These are phyloP conservation scores for Thalassiosira ordinaria DNA, from an alignment of 352 stramenopile species.

Conservation along the genomic window DNA sequence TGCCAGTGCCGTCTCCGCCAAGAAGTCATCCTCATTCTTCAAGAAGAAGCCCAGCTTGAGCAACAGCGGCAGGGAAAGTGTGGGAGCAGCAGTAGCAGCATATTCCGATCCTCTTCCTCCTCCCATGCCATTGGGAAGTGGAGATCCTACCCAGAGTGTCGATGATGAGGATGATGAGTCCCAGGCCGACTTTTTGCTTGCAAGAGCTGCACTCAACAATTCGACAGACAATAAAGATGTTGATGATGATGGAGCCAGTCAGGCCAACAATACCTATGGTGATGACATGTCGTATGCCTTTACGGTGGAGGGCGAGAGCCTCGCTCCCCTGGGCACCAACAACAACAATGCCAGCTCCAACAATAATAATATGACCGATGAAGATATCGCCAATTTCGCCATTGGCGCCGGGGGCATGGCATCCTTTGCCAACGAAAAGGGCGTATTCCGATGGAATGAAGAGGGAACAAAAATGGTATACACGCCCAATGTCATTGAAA, in stretches of 20 bases:
- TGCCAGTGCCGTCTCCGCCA: not conserved
- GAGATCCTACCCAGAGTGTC: not conserved
- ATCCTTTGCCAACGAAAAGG: slow-evolving; percentile 53
- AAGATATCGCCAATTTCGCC: slow-evolving; percentile 35
- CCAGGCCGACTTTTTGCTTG: slow-evolving; percentile 32
- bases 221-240: not conserved
- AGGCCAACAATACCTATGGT: slow-evolving; percentile 8
- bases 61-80: too few relatives aligned
- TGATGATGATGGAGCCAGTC: not conserved
- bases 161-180: slow-evolving; percentile 40
- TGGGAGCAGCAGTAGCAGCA: not conserved
- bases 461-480: slow-evolving; percentile 66
- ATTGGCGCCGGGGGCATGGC: slow-evolving; percentile 49
- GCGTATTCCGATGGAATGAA: slow-evolving; percentile 57
- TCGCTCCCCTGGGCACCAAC: slow-evolving; percentile 4
- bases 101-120: not conserved
- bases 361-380: not conserved
- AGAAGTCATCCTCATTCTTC: slow-evolving; percentile 18
- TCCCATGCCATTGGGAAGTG: not conserved
- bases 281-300: slow-evolving; percentile 60
- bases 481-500: slow-evolving; percentile 23
- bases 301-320: slow-evolving; percentile 41
- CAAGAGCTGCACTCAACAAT: slow-evolving; percentile 29
- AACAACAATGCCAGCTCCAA: not conserved
- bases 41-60: slow-evolving; percentile 11